Conservation (phyloP, 352 stramenopile species). For the Globisporangium radiosum region DNA sequence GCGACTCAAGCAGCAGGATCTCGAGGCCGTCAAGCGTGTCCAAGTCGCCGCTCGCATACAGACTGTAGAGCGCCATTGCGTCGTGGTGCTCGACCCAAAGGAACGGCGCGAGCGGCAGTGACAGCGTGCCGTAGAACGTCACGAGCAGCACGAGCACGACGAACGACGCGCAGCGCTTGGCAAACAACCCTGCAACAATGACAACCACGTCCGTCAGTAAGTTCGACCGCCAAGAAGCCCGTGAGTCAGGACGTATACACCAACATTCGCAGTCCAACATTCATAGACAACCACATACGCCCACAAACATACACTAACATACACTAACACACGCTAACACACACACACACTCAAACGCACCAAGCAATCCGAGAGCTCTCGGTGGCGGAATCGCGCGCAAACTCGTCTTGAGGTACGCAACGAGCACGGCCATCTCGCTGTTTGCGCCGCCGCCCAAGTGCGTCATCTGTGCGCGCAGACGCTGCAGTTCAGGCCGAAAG, state of each 20-base stretch:
- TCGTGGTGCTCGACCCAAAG: conserved; percentile 35
- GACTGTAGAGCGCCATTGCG: conserved; percentile 20
- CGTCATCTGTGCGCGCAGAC: conserved; percentile 36
- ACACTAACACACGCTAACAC: conserved; percentile 2
- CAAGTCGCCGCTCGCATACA: conserved; percentile 34
- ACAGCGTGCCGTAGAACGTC: conserved; percentile 45
- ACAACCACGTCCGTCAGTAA: too few relatives aligned
- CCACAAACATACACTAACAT: not conserved
- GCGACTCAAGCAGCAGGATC: conserved; percentile 63
- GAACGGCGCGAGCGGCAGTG: conserved; percentile 55
- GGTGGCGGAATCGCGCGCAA: conserved; percentile 44
- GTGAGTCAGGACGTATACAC: too few relatives aligned
- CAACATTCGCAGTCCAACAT: not conserved
- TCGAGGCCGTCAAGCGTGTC: conserved; percentile 55
- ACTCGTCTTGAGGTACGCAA: conserved; percentile 62
- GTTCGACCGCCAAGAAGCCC: too few relatives aligned
- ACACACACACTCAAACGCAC: conserved; percentile 6
- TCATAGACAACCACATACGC: too few relatives aligned
- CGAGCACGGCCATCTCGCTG: conserved; percentile 44
- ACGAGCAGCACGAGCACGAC: conserved; percentile 38
- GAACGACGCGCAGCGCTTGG: conserved; percentile 62
- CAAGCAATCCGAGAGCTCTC: conserved; percentile 26
- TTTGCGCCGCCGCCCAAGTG: conserved; percentile 26
- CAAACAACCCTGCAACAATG: conserved; percentile 28
- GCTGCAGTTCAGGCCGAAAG: conserved; percentile 50